These are phyloP conservation scores for Dictyostelium capitatum DNA, from an alignment of 78 protist species.

Conservation along the genomic window DNA sequence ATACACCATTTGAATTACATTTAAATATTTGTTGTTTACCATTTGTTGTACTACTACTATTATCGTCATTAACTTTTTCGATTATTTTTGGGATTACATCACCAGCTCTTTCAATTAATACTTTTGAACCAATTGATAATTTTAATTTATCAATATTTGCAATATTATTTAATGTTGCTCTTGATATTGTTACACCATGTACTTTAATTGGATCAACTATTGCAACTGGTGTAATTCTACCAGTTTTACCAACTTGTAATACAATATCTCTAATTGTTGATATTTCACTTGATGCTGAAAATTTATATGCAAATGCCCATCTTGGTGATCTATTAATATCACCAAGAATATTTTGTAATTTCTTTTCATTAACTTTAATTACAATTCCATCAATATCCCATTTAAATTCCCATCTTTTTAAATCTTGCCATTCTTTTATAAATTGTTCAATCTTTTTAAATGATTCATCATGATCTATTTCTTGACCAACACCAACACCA, in stretches of 20 bases:
- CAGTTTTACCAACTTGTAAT: conserved; percentile 71
- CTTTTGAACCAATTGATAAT: background rate
- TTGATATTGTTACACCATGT: conserved; percentile 63
- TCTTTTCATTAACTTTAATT: conserved; percentile 41
- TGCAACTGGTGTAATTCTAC: conserved; percentile 71
- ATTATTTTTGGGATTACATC: conserved; percentile 64
- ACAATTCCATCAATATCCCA: conserved; percentile 84
- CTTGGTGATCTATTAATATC: conserved; percentile 65
- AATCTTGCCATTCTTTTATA: conserved; percentile 36
- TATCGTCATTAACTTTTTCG: background rate
- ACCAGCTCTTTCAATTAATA: conserved; percentile 48
- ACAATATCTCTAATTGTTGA: background rate
- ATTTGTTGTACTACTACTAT: background rate
- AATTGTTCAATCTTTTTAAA: background rate
- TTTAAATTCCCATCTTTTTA: background rate
- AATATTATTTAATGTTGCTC: conserved; percentile 73
- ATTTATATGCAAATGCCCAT: conserved; percentile 84
- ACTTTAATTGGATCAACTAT: conserved; percentile 40
- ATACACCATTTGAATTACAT: background rate
- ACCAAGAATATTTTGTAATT: conserved; percentile 6
- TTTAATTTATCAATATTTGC: conserved; percentile 14
- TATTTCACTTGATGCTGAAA: background rate
- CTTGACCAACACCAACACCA: background rate
- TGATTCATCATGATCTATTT: background rate
- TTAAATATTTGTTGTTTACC: background rate